A percentile compares a stretch with the other conserved stretches of the same genome.
Conservation (phyloP, 2,329 filamentous ascomycete genomes). For the Claviceps paspali region DNA sequence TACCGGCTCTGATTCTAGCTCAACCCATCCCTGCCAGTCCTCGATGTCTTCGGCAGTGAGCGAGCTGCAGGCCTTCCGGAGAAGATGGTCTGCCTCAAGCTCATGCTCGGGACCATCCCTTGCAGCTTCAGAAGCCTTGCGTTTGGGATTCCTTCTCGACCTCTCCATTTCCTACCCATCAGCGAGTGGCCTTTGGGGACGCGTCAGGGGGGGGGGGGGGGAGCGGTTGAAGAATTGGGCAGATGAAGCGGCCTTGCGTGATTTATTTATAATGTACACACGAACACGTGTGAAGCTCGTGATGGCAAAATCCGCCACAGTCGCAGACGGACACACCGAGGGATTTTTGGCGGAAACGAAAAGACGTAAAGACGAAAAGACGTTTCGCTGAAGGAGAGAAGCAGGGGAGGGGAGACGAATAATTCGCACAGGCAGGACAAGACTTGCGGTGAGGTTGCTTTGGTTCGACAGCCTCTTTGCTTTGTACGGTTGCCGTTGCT, state of each 20-base stretch:
- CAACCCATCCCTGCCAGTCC: conserved; percentile 59
- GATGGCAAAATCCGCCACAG: too few relatives aligned
- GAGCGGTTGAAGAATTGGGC: too few relatives aligned
- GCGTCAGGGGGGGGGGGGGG: too few relatives aligned
- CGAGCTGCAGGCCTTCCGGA: conserved; percentile 30
- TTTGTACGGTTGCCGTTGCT: not conserved
- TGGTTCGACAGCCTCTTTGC: too few relatives aligned
- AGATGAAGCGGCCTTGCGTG: not conserved
- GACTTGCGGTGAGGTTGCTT: not conserved
- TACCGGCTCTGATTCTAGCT: conserved; percentile 83
- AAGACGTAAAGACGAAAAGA: too few relatives aligned
- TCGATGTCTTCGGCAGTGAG: conserved; percentile 36
- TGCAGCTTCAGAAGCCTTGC: conserved; percentile 22
- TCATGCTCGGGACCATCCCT: conserved; percentile 14
- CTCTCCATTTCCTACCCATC: not conserved
- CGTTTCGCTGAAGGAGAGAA: too few relatives aligned
- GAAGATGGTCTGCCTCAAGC: conserved; percentile 15
- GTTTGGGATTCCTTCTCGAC: conserved; percentile 26
- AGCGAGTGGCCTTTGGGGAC: too few relatives aligned
- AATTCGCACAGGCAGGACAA: too few relatives aligned
- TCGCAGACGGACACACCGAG: too few relatives aligned
- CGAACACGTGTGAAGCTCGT: not conserved
- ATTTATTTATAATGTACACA: too few relatives aligned
- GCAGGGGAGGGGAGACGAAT: too few relatives aligned
- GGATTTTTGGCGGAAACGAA: too few relatives aligned